phyloP scores from a whole-genome alignment of 2,329 filamentous ascomycete species.

The Aspergillus tubingensis region DNA sequence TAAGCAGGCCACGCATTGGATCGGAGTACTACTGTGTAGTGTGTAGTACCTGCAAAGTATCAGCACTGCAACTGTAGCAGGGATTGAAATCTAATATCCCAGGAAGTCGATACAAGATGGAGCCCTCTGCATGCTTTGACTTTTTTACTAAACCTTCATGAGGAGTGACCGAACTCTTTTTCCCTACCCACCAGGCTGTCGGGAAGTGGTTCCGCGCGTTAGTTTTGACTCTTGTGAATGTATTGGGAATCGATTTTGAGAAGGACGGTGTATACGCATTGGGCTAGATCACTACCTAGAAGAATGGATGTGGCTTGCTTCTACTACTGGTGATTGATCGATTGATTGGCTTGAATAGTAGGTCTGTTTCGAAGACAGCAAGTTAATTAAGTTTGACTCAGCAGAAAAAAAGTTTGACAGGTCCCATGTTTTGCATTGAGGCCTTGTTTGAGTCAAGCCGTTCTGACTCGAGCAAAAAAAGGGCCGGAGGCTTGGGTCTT shows the following conservation, averaged over 20 bases:
- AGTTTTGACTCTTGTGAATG: neutral
- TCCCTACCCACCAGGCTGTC: neutral
- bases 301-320: no score
- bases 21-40: neutral
- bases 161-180: neutral
- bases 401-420: slow-evolving; percentile 2
- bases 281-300: no score
- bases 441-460: neutral
- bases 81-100: slow-evolving; percentile 10
- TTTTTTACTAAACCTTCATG: neutral
- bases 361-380: no score
- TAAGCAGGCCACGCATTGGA: neutral
- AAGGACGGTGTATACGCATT: no score
- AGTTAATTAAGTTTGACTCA: slow-evolving; percentile 2
- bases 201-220: slow-evolving; percentile 4
- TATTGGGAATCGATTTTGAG: no score
- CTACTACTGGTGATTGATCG: no score
- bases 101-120: neutral
- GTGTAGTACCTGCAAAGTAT: neutral
- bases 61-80: slow-evolving; percentile 15
- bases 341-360: no score
- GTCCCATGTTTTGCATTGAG: slow-evolving; percentile 1
- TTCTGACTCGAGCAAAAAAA: neutral
- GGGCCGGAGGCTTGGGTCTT: neutral
- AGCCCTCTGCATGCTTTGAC: neutral